phyloP scores from a whole-genome alignment of 768 basidiomycete genomes.

The Mycena albidolilacea region DNA sequence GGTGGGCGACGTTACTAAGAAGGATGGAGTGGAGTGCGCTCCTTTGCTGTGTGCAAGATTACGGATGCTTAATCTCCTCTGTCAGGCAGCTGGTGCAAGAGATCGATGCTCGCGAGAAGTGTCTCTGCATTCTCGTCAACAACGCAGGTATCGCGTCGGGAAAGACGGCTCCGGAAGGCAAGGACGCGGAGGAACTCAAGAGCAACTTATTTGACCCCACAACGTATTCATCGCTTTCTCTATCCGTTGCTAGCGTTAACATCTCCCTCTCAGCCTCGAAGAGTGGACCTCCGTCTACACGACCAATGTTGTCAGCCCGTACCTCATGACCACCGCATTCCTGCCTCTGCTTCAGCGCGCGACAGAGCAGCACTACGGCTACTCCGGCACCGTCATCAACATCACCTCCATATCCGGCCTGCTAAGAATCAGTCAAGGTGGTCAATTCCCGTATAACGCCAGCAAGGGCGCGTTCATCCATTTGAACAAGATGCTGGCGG shows the following conservation, averaged over 20 bases:
- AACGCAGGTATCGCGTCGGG: constrained; percentile 37
- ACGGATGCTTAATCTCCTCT: background rate
- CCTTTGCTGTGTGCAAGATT: background rate
- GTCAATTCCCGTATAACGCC: constrained; percentile 48
- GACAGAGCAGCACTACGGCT: constrained; percentile 4
- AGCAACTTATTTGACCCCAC: constrained; percentile 47
- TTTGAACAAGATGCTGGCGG: constrained; percentile 45
- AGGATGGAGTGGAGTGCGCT: constrained; percentile 28
- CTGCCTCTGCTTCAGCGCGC: background rate
- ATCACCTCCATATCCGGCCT: constrained; percentile 19
- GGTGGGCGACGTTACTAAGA: constrained; percentile 44
- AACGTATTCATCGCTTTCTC: constrained; percentile 38
- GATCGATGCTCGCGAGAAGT: constrained; percentile 25
- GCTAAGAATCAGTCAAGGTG: background rate
- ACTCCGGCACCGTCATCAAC: constrained; percentile 6
- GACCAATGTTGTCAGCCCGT: background rate
- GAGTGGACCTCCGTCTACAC: constrained; percentile 6
- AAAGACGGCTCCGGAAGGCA: constrained; percentile 37
- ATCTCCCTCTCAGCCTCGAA: background rate
- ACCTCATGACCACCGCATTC: constrained; percentile 2
- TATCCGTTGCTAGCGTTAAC: background rate
- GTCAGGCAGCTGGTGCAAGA: constrained; percentile 4
- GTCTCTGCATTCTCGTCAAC: constrained; percentile 14
- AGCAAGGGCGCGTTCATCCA: constrained; percentile 49
- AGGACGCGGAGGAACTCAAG: constrained; percentile 43